Conservation (phyloP, 139 green algal genomes). For the Parachlorella kessleri region DNA sequence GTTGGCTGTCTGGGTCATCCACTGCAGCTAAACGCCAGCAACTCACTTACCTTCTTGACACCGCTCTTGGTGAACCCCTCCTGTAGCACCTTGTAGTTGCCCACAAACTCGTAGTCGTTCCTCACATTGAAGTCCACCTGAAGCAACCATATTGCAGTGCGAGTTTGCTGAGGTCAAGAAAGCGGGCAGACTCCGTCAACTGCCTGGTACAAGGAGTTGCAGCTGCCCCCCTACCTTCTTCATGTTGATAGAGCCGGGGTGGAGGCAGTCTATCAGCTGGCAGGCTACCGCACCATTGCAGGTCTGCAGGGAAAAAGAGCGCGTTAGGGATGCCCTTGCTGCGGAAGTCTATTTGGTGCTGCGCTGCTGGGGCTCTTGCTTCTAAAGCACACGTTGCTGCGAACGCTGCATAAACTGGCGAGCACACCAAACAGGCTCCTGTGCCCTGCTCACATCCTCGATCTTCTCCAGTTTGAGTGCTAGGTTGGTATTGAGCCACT, state of each 20-base stretch:
- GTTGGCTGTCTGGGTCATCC: no score
- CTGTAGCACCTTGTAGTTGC: conserved; percentile 99
- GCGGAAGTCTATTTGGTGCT: no score
- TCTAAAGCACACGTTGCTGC: no score
- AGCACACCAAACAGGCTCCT: no score
- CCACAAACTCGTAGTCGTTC: conserved; percentile 93
- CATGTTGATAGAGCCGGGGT: conserved; percentile 85
- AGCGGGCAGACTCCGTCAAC: no score
- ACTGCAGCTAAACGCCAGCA: background rate
- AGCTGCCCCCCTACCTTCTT: conserved; percentile 88
- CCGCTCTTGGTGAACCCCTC: conserved; percentile 91
- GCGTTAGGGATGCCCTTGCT: no score
- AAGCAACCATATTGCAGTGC: no score
- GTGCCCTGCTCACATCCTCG: conserved; percentile 75
- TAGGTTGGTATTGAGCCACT: conserved; percentile 92
- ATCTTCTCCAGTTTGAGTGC: conserved; percentile 84
- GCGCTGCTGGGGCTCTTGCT: no score
- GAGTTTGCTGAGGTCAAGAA: no score
- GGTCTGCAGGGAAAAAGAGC: no score
- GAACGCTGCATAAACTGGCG: no score
- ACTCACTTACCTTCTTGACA: conserved; percentile 78
- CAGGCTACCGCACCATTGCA: conserved; percentile 83
- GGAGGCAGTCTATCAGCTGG: conserved; percentile 92
- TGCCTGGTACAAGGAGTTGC: no score
- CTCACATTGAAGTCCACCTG: conserved; percentile 98